Conservation (phyloP, 192 early-diverging fungal genomes). For the Geranomyces michiganensis region DNA sequence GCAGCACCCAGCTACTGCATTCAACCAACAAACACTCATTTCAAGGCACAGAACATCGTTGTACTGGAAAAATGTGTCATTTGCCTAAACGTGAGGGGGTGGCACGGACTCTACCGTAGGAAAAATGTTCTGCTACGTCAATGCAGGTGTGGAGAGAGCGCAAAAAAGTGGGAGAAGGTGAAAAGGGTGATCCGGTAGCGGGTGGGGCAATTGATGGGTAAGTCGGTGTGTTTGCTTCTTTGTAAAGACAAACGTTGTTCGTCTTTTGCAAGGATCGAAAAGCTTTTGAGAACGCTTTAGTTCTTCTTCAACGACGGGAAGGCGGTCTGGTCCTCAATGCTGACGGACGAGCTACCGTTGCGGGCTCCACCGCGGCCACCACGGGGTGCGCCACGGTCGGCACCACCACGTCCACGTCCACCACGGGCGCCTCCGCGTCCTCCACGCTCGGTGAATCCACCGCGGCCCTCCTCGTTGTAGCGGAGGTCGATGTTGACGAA, state of each 20-base stretch:
- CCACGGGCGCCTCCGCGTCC: conserved; percentile 62
- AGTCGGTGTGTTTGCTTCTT: too few relatives aligned
- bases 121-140: neutral
- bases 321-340: conserved; percentile 29
- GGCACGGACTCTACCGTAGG: too few relatives aligned
- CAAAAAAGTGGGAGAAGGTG: neutral
- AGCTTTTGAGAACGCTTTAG: neutral
- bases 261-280: neutral
- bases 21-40: too few relatives aligned
- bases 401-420: conserved; percentile 52
- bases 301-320: conserved; percentile 11
- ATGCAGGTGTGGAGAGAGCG: neutral
- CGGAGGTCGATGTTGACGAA: conserved; percentile 78
- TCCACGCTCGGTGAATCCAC: conserved; percentile 50
- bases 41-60: too few relatives aligned
- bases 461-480: conserved; percentile 66
- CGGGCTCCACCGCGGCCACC: conserved; percentile 66
- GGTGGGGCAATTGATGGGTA: too few relatives aligned
- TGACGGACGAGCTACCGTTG: conserved; percentile 58
- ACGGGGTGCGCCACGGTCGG: conserved; percentile 50
- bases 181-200: too few relatives aligned
- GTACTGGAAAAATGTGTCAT: too few relatives aligned
- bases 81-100: too few relatives aligned
- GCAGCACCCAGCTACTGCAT: too few relatives aligned
- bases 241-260: neutral